These are phyloP conservation scores for Chlamydomonas urium DNA, from an alignment of 139 green algal genomes.

Conservation along the genomic window DNA sequence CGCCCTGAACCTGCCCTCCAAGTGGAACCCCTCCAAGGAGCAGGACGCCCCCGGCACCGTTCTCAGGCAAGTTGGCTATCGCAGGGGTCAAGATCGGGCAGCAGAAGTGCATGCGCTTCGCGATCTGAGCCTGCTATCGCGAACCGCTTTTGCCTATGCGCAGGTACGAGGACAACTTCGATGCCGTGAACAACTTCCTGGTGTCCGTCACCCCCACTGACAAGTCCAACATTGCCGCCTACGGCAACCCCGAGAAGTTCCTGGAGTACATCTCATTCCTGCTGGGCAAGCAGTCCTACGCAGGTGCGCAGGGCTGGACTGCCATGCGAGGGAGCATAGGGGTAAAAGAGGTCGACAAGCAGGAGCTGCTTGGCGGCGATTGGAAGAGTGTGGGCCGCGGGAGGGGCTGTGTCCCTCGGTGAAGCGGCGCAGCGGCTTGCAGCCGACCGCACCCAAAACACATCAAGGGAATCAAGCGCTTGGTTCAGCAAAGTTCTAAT, in stretches of 20 bases:
- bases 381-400: too few relatives aligned
- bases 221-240: slow-evolving; percentile 81
- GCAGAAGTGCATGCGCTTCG: too few relatives aligned
- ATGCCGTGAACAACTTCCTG: slow-evolving; percentile 83
- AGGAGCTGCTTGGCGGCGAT: too few relatives aligned
- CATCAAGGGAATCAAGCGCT: too few relatives aligned
- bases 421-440: too few relatives aligned
- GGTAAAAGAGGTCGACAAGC: too few relatives aligned
- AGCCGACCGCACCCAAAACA: too few relatives aligned
- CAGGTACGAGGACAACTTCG: slow-evolving; percentile 96
- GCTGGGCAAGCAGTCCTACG: slow-evolving; percentile 73
- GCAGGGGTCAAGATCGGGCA: slow-evolving; percentile 17
- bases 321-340: too few relatives aligned
- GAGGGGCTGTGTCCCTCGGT: too few relatives aligned
- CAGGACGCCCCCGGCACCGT: slow-evolving; percentile 68
- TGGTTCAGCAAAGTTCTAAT: too few relatives aligned
- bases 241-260: slow-evolving; percentile 82
- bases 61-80: too few relatives aligned
- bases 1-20: slow-evolving; percentile 83
- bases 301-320: slow-evolving; percentile 1
- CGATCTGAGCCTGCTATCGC: not conserved
- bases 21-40: slow-evolving; percentile 96
- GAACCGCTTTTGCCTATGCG: not conserved
- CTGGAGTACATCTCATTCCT: slow-evolving; percentile 74
- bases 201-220: slow-evolving; percentile 69